Conservation (phyloP, 176 grass and related monocot species). For the Aegilops tauschii region DNA sequence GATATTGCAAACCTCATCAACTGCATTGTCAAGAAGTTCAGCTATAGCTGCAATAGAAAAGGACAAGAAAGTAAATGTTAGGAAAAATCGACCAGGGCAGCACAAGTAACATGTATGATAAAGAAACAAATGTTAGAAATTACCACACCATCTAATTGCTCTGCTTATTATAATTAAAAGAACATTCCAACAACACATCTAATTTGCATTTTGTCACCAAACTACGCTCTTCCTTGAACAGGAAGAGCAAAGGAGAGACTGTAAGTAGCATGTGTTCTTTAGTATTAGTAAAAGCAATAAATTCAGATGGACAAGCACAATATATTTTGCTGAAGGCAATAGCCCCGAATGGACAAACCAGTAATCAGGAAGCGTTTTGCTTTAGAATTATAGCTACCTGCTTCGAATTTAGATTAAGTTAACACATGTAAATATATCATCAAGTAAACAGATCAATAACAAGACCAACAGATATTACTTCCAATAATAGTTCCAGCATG, state of each 20-base stretch:
- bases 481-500: background rate
- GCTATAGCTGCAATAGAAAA: constrained; percentile 66
- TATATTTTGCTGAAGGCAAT: background rate
- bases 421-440: background rate
- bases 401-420: background rate
- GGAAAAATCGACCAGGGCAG: background rate
- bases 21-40: constrained; percentile 96
- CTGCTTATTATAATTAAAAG: background rate
- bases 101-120: background rate
- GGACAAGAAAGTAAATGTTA: constrained; percentile 27
- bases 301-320: background rate
- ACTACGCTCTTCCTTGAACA: background rate
- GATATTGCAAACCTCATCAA: constrained; percentile 76
- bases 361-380: background rate
- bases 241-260: background rate
- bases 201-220: background rate
- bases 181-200: background rate
- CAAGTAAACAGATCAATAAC: background rate
- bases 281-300: background rate
- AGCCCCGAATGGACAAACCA: background rate
- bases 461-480: background rate
- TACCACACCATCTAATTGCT: background rate
- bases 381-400: background rate
- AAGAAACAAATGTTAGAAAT: constrained; percentile 8
- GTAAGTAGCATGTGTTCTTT: background rate